A percentile compares a stretch with the other conserved stretches of the same genome.
Evolutionary conservation across 78 protist species (phyloP).

Genomic region (Thecamonas trahens): DNA sequence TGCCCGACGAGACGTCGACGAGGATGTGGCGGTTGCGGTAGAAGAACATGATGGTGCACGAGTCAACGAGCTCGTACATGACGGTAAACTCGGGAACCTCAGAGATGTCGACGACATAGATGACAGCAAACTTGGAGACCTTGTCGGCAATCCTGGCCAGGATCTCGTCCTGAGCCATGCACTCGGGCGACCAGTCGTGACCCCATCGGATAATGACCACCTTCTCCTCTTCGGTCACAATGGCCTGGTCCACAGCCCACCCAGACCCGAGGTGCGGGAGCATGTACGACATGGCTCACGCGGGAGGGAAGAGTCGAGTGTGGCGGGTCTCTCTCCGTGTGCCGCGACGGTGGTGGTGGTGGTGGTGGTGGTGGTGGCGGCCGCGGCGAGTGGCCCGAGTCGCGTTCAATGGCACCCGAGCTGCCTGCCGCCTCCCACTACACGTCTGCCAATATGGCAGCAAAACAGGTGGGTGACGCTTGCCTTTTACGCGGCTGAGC

Average conservation of each 20-base stretch:
- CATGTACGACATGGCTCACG: conserved; percentile 82
- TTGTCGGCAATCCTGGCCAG: conserved; percentile 44
- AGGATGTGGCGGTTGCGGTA: conserved; percentile 90
- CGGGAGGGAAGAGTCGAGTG: background rate
- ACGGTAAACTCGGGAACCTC: conserved; percentile 97
- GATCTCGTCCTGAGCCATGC: conserved; percentile 74
- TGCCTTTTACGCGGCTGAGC: no score
- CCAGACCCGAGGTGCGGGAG: conserved; percentile 90
- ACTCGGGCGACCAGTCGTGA: conserved; percentile 90
- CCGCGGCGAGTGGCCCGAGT: no score
- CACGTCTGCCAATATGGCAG: no score
- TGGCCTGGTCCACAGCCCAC: conserved; percentile 98
- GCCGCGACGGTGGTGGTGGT: no score
- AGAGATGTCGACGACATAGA: conserved; percentile 86
- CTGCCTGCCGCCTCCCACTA: no score
- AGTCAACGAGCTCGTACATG: conserved; percentile 99
- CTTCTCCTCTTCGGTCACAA: conserved; percentile 88
- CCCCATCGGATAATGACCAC: conserved; percentile 95
- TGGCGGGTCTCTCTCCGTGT: no score
- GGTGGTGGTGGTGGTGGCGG: no score
- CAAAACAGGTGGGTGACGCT: no score
- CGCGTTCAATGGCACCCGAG: no score
- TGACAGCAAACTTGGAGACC: conserved; percentile 65
- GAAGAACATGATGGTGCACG: conserved; percentile 97
- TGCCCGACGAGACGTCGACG: conserved; percentile 97